Evolutionary conservation across 2,329 filamentous ascomycete species (phyloP).

Genomic region (Helicocarpus griseus): DNA sequence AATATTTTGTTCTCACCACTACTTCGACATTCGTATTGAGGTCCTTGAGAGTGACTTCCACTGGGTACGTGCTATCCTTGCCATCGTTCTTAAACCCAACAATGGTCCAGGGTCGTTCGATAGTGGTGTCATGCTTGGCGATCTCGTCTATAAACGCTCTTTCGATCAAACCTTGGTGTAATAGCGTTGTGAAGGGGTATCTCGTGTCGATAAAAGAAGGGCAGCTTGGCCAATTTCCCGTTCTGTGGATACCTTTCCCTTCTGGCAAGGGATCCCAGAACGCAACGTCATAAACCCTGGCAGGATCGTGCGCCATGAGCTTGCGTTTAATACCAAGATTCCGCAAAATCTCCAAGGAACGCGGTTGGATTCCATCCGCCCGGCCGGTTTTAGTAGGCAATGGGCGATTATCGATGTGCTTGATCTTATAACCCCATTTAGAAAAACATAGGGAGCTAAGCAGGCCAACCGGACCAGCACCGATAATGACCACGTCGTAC

Average conservation of each 20-base stretch:
- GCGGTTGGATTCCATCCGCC: conserved; percentile 35
- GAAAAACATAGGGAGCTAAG: conserved; percentile 80
- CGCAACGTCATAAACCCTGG: conserved; percentile 66
- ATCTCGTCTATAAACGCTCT: conserved; percentile 60
- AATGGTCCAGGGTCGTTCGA: conserved; percentile 55
- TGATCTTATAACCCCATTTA: conserved; percentile 89
- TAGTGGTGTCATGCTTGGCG: conserved; percentile 45
- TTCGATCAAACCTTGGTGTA: conserved; percentile 65
- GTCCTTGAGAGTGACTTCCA: conserved; percentile 49
- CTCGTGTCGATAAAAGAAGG: conserved; percentile 63
- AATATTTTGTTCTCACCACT: conserved; percentile 55
- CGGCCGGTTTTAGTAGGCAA: conserved; percentile 32
- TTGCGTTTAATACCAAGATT: conserved; percentile 33
- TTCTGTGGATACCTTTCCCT: conserved; percentile 48
- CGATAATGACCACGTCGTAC: conserved; percentile 70
- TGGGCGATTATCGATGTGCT: conserved; percentile 54
- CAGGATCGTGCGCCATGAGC: conserved; percentile 48
- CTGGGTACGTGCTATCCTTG: conserved; percentile 57
- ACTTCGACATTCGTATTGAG: conserved; percentile 24
- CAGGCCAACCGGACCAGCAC: conserved; percentile 79
- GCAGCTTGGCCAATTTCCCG: conserved; percentile 73
- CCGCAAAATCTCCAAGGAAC: conserved; percentile 35
- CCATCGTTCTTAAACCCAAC: conserved; percentile 53
- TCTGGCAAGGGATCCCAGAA: conserved; percentile 52
- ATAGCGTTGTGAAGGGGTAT: conserved; percentile 60